Base-by-base conservation (phyloP, 768 basidiomycete species). In the Tulasnella sp. region DNA sequence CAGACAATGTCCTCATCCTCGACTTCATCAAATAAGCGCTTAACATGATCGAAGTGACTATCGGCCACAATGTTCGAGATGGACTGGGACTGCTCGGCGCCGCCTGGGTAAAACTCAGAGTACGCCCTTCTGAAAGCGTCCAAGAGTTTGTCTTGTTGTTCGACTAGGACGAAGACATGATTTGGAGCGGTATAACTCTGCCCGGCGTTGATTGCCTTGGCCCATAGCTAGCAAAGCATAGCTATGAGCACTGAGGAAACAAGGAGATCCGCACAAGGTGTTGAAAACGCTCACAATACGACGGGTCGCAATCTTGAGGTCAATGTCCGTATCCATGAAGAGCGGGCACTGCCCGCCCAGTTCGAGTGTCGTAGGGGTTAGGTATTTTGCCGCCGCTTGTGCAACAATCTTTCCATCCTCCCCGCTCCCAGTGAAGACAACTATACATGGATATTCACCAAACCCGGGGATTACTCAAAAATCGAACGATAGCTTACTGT, bases 101-200 rank as follows among this genome's bases (percentile, higher is more conserved):
- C 74, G 2, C 74, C 70, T 0, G 79, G 76, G 56, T 81, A 85
- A 71, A 85, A 85, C 10, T 75, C 70, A 0, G 70, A 77, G 58
- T 64, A 80, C 73, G 70, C 71, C 23, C 73, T 73, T 62, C 74
- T 71, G 26, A 80, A 63, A 5, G 74, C 79, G 13, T 68, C 68
- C 17, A 76, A 58, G 26, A 78, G 61, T 29, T 61, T 65, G 26
- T 76, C 76, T 58, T 78, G 71, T n/a, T 70, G 68, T 5, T 68
- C 67, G 32, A 70, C 69, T 3, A 72, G 74, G 8, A 81, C 72
- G n/a, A 81, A 72, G 21, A 77, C 64, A 61, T 80, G 80, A 63
- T 81, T 79, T 1, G 80, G 79, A 4, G 85, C 81, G 3, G 84
- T 74, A 60, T 88, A 92, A 1, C 82, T 82, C 73, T 86, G 85